These are phyloP conservation scores for Coix lacrymajobi DNA, from an alignment of 176 grass and related monocot genomes.

Conservation along the genomic window DNA sequence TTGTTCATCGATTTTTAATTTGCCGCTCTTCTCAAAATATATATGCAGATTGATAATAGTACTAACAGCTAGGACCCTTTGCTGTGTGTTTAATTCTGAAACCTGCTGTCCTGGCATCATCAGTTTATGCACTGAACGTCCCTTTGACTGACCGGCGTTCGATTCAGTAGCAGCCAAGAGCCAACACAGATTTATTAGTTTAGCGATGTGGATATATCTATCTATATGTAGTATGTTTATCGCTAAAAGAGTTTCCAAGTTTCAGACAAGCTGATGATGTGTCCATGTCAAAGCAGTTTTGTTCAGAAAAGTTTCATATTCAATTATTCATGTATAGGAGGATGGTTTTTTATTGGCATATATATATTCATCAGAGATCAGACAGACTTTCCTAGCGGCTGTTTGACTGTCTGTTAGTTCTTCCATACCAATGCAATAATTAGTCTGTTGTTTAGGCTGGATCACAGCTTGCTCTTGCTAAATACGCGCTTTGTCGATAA, in stretches of 20 bases:
- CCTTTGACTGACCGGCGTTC: no score
- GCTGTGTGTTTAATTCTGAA: background rate
- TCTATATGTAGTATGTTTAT: background rate
- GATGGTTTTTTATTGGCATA: no score
- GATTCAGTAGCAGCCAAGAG: background rate
- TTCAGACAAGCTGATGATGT: background rate
- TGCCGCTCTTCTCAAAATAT: background rate
- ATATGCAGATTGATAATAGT: background rate
- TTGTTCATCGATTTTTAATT: no score
- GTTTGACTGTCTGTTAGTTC: background rate
- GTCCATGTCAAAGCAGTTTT: background rate
- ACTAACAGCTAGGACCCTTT: background rate
- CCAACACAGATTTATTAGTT: background rate
- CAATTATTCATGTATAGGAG: background rate
- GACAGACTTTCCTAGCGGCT: background rate
- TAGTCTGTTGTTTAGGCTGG: background rate
- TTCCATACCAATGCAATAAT: background rate
- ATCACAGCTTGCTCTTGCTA: constrained; percentile 20
- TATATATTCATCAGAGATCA: background rate
- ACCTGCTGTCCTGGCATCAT: background rate
- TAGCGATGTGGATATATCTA: background rate
- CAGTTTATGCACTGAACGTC: background rate
- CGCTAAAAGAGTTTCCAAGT: background rate
- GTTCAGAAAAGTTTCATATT: background rate
- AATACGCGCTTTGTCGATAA: constrained; percentile 1